phyloP scores from a whole-genome alignment of 1,284 basidiomycete genomes.

The Sparassis latifolia region DNA sequence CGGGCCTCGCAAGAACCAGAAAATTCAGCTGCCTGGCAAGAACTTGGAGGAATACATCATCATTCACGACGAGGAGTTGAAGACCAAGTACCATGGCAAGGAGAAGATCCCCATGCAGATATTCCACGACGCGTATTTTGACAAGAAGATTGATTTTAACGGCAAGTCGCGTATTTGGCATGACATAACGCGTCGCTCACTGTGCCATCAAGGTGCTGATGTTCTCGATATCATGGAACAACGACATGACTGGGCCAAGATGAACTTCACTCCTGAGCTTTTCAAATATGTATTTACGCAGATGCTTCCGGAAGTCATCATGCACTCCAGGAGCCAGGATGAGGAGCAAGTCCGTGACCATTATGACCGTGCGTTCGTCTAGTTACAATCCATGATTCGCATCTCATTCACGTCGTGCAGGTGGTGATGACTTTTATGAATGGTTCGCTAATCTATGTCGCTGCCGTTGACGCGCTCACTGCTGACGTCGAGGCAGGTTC shows the following conservation, averaged over 20 bases:
- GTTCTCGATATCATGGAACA: slow-evolving; percentile 92
- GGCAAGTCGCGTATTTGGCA: slow-evolving; percentile 39
- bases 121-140: slow-evolving; percentile 98
- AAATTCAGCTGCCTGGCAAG: slow-evolving; percentile 81
- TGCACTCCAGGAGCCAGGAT: slow-evolving; percentile 88
- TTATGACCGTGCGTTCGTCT: slow-evolving; percentile 74
- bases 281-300: slow-evolving; percentile 93
- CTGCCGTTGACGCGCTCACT: not conserved
- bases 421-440: slow-evolving; percentile 89
- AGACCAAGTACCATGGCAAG: slow-evolving; percentile 70
- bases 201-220: slow-evolving; percentile 54
- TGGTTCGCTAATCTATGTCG: slow-evolving; percentile 44
- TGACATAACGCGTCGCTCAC: slow-evolving; percentile 10
- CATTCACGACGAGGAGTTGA: slow-evolving; percentile 81
- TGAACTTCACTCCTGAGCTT: slow-evolving; percentile 80
- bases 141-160: slow-evolving; percentile 94
- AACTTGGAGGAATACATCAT: slow-evolving; percentile 88
- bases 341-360: slow-evolving; percentile 94
- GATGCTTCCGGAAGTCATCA: slow-evolving; percentile 88
- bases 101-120: slow-evolving; percentile 97
- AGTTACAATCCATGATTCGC: no score
- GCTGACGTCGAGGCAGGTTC: slow-evolving; percentile 50
- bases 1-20: slow-evolving; percentile 81
- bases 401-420: slow-evolving; percentile 23
- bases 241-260: slow-evolving; percentile 93